A percentile compares a stretch with the other conserved stretches of the same genome.
These are phyloP conservation scores for Heimioporus punctisporus DNA, from an alignment of 1,284 basidiomycete genomes.

Conservation along the genomic window DNA sequence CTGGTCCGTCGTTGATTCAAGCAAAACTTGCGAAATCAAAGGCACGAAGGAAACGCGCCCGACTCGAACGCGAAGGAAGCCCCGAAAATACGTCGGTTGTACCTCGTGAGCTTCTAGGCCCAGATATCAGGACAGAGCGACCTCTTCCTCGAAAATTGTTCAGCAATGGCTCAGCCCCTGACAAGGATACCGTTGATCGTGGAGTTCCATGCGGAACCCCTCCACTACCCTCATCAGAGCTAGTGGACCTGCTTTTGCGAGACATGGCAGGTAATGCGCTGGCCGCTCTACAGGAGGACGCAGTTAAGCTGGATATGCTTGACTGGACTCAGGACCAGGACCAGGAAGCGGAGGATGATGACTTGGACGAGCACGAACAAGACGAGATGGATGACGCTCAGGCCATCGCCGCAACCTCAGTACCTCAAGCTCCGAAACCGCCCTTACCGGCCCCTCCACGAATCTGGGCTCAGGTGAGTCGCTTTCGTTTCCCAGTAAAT, in stretches of 20 bases:
- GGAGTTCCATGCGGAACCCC: background rate
- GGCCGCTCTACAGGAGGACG: slow-evolving; percentile 3
- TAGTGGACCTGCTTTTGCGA: slow-evolving; percentile 17
- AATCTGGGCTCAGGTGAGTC: slow-evolving; percentile 55
- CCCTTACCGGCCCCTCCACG: slow-evolving; percentile 41
- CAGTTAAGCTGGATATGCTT: slow-evolving; percentile 3
- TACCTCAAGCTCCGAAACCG: slow-evolving; percentile 26
- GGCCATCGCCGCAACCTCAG: background rate
- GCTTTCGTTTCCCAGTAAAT: background rate
- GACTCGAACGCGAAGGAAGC: slow-evolving; percentile 6
- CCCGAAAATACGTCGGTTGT: background rate
- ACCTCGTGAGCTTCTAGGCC: slow-evolving; percentile 17
- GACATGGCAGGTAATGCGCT: slow-evolving; percentile 18
- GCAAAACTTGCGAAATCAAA: background rate
- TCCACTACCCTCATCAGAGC: slow-evolving; percentile 7
- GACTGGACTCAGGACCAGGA: slow-evolving; percentile 28
- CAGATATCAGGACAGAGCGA: slow-evolving; percentile 17
- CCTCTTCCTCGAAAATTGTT: slow-evolving; percentile 24
- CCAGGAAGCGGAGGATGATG: slow-evolving; percentile 18
- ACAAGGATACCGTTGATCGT: background rate
- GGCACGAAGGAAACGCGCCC: slow-evolving; percentile 20
- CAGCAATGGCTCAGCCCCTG: background rate
- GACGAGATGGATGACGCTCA: slow-evolving; percentile 10
- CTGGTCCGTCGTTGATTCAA: background rate
- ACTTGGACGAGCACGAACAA: slow-evolving; percentile 4